Evolutionary conservation across 495 filamentous ascomycete genomes (phyloP).

Genomic region (Usnea hakonensis): DNA sequence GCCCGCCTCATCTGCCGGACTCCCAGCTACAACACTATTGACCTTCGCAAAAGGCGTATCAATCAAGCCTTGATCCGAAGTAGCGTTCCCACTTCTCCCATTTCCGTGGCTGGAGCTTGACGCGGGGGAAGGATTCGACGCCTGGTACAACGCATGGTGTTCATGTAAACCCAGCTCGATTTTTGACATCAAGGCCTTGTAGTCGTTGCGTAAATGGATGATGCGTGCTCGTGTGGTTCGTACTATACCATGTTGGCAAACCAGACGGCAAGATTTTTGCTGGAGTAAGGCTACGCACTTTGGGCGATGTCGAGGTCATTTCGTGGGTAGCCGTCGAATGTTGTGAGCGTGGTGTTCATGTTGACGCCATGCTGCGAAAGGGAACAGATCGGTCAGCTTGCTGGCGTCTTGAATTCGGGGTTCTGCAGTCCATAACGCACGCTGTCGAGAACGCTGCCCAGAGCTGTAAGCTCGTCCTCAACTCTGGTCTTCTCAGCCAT

Average conservation of each 20-base stretch:
- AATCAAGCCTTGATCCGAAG: slow-evolving; percentile 33
- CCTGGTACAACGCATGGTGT: slow-evolving; percentile 42
- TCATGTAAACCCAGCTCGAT: slow-evolving; percentile 80
- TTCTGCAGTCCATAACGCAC: slow-evolving; percentile 35
- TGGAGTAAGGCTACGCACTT: slow-evolving; percentile 47
- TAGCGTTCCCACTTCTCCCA: slow-evolving; percentile 6
- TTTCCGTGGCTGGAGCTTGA: slow-evolving; percentile 22
- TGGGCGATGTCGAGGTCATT: slow-evolving; percentile 93
- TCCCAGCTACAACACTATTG: slow-evolving; percentile 68
- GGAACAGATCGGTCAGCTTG: not conserved
- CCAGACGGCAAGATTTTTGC: not conserved
- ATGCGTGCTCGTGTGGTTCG: slow-evolving; percentile 85
- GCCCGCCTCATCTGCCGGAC: slow-evolving; percentile 79
- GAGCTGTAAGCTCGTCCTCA: slow-evolving; percentile 75
- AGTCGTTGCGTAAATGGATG: slow-evolving; percentile 84
- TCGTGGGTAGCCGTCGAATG: slow-evolving; percentile 87
- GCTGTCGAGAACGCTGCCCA: slow-evolving; percentile 79
- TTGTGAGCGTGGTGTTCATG: slow-evolving; percentile 85
- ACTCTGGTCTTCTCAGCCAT: slow-evolving; percentile 70
- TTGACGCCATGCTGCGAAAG: slow-evolving; percentile 70
- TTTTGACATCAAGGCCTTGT: slow-evolving; percentile 74
- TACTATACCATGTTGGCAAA: slow-evolving; percentile 44
- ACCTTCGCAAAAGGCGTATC: slow-evolving; percentile 82
- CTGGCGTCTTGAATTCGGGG: too few species aligned
- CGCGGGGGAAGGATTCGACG: slow-evolving; percentile 24